Conservation (phyloP, 139 green algal species). For the Micromonas pusilla region DNA sequence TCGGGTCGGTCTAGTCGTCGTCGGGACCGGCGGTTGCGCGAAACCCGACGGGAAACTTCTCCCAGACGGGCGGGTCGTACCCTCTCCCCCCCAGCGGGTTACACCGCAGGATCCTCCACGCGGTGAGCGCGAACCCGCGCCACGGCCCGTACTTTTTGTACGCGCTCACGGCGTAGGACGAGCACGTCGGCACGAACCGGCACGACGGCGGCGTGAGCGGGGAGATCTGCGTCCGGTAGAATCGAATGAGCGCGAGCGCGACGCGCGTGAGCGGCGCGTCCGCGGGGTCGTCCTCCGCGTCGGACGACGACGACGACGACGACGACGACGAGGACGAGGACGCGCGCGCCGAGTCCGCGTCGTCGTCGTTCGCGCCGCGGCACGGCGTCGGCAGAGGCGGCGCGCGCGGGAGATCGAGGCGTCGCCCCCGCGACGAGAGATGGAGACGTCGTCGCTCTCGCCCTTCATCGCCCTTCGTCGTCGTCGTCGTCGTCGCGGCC, state of each 20-base stretch:
- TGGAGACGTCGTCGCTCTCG: no score
- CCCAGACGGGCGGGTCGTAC: conserved; percentile 28
- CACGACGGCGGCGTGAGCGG: conserved; percentile 28
- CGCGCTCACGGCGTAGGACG: conserved; percentile 31
- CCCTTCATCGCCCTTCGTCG: no score
- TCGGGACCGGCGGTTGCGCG: not conserved
- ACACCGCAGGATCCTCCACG: conserved; percentile 32
- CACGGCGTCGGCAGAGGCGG: no score
- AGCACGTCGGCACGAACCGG: conserved; percentile 36
- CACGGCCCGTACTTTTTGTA: conserved; percentile 31
- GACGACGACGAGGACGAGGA: no score
- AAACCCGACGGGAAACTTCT: not conserved
- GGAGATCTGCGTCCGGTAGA: conserved; percentile 30
- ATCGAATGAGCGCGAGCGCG: conserved; percentile 10
- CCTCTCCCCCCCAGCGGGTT: conserved; percentile 31
- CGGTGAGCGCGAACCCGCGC: conserved; percentile 35
- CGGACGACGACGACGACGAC: no score
- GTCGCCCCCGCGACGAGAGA: no score
- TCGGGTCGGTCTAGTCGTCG: not conserved
- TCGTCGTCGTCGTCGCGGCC: no score
- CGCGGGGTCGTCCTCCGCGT: no score
- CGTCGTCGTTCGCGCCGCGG: no score
- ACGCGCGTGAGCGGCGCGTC: not conserved
- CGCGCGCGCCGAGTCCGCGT: no score
- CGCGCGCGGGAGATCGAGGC: no score